Percentiles rank a stretch among this genome's conserved stretches.
Conservation (phyloP, 2,329 filamentous ascomycete genomes). For the Sordariomycetes sp. region DNA sequence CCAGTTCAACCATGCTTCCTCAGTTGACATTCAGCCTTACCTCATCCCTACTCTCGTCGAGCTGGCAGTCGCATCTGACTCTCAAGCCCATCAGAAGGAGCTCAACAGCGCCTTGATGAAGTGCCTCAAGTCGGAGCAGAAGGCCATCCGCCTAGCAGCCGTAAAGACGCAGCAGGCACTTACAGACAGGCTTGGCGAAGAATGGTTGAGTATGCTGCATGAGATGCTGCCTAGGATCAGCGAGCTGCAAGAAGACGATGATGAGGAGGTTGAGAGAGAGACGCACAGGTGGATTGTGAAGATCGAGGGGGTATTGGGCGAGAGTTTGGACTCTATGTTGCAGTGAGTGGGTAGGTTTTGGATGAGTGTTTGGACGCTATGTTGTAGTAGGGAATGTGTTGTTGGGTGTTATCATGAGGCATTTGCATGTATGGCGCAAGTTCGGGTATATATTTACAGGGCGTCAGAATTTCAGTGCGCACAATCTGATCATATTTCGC, state of each 20-base stretch:
- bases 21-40: constrained; percentile 34
- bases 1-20: constrained; percentile 48
- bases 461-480: no score
- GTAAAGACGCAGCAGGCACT: constrained; percentile 74
- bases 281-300: constrained; percentile 82
- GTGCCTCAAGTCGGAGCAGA: constrained; percentile 64
- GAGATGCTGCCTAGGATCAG: constrained; percentile 97
- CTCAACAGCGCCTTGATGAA: constrained; percentile 73
- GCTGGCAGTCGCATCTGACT: constrained; percentile 68
- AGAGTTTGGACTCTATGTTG: constrained; percentile 87
- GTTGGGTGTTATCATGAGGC: no score
- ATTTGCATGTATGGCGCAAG: no score
- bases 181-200: constrained; percentile 75
- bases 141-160: constrained; percentile 68
- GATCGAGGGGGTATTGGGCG: constrained; percentile 83
- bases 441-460: no score
- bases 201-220: constrained; percentile 83
- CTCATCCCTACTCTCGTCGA: constrained; percentile 70
- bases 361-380: no score
- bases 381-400: no score
- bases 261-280: constrained; percentile 85
- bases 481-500: no score
- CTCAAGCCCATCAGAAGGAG: constrained; percentile 82
- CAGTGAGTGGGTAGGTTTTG: constrained; percentile 42
- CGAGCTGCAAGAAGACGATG: constrained; percentile 92